Evolutionary conservation across 2,329 filamentous ascomycete genomes (phyloP).

Genomic region (Pseudomassariella vexata): DNA sequence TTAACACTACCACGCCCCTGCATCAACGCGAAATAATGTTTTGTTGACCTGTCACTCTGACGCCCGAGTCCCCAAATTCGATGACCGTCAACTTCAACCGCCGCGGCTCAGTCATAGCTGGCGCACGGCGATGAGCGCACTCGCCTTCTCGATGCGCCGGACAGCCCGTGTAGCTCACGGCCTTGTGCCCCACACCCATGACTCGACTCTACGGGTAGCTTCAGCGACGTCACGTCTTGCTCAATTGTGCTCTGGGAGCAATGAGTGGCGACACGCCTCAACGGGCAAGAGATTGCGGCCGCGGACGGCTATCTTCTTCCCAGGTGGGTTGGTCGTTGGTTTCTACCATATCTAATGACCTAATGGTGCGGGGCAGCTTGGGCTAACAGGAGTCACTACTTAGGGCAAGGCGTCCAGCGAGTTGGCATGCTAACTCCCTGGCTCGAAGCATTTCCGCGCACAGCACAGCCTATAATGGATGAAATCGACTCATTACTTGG

Average conservation of each 20-base stretch:
- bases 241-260: too few relatives aligned
- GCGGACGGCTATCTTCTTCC: constrained; percentile 56
- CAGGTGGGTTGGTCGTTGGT: too few relatives aligned
- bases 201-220: background rate
- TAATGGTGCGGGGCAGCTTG: too few relatives aligned
- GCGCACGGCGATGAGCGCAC: constrained; percentile 22
- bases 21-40: too few relatives aligned
- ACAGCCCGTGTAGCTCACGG: constrained; percentile 12
- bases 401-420: constrained; percentile 83
- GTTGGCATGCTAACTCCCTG: constrained; percentile 84
- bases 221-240: background rate
- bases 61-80: too few relatives aligned
- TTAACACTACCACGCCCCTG: too few relatives aligned
- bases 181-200: constrained; percentile 2
- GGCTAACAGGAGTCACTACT: too few relatives aligned
- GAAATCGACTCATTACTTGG: constrained; percentile 77
- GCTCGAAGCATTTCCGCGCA: constrained; percentile 78
- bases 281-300: constrained; percentile 24
- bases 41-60: too few relatives aligned
- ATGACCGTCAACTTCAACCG: too few relatives aligned
- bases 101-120: constrained; percentile 20
- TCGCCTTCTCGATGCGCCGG: constrained; percentile 17
- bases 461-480: constrained; percentile 69
- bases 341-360: too few relatives aligned
- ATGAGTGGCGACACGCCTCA: too few relatives aligned